Percentiles rank a stretch among this genome's conserved stretches.
Conservation (phyloP, 225 moss, liverwort and hornwort genomes). For the Marchantia polymorpha region DNA sequence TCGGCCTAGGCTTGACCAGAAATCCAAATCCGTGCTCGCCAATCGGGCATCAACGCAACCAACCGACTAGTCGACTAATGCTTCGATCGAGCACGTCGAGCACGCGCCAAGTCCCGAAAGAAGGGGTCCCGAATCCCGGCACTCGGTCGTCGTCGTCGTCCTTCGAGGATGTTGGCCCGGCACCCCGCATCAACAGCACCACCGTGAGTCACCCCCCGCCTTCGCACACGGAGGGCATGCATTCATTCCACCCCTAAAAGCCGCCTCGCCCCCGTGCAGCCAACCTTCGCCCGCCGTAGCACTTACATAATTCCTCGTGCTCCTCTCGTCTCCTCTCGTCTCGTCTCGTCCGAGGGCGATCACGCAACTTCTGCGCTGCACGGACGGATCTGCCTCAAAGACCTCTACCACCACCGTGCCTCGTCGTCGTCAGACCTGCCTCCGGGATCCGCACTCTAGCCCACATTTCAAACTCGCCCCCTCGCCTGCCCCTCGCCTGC, state of each 20-base stretch:
- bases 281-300: slow-evolving; percentile 8
- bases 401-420: not conserved
- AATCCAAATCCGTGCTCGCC: slow-evolving; percentile 4
- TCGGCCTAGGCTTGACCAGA: not conserved
- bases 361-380: not conserved
- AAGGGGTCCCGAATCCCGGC: slow-evolving; percentile 4
- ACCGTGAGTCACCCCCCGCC: slow-evolving; percentile 9
- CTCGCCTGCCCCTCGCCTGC: not conserved
- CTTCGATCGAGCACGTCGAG: slow-evolving; percentile 4
- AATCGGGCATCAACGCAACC: not conserved
- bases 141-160: not conserved
- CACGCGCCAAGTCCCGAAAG: not conserved
- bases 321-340: not conserved
- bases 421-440: slow-evolving; percentile 3
- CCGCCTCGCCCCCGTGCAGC: not conserved
- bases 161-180: slow-evolving; percentile 3
- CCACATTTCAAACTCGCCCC: slow-evolving; percentile 21
- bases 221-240: not conserved
- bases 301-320: slow-evolving; percentile 16
- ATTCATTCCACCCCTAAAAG: slow-evolving; percentile 18
- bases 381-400: slow-evolving; percentile 19
- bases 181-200: not conserved
- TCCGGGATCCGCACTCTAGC: slow-evolving; percentile 13
- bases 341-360: not conserved
- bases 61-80: slow-evolving; percentile 5